phyloP scores from a whole-genome alignment of 306 rosid species.

The Ziziphus jujuba region DNA sequence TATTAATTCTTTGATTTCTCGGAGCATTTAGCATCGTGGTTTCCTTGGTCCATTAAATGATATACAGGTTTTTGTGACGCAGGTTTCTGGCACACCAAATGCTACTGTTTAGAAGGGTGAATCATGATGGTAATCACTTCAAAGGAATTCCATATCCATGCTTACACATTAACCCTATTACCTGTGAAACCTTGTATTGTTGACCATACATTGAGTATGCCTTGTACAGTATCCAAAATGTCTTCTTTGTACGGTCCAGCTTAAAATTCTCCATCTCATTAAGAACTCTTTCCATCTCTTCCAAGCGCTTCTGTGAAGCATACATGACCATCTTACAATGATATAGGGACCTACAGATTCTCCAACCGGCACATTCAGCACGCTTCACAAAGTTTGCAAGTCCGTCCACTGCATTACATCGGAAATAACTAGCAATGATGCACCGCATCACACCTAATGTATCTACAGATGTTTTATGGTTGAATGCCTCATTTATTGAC shows the following conservation, averaged over 20 bases:
- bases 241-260: slow-evolving; percentile 37
- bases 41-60: slow-evolving; percentile 15
- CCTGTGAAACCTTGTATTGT: slow-evolving; percentile 53
- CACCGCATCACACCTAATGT: slow-evolving; percentile 37
- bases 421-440: slow-evolving; percentile 59
- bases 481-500: slow-evolving; percentile 70
- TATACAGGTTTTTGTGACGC: slow-evolving; percentile 19
- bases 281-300: slow-evolving; percentile 63
- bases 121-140: slow-evolving; percentile 40
- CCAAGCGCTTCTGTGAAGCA: slow-evolving; percentile 49
- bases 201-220: slow-evolving; percentile 49
- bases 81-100: slow-evolving; percentile 19
- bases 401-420: slow-evolving; percentile 58
- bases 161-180: slow-evolving; percentile 70
- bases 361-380: slow-evolving; percentile 71
- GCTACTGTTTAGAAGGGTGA: slow-evolving; percentile 19
- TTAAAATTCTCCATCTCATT: slow-evolving; percentile 55
- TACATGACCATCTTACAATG: slow-evolving; percentile 83
- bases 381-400: slow-evolving; percentile 55
- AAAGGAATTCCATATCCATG: slow-evolving; percentile 62
- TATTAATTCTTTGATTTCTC: neutral
- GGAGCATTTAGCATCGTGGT: slow-evolving; percentile 13
- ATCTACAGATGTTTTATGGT: slow-evolving; percentile 38
- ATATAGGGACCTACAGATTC: slow-evolving; percentile 58
- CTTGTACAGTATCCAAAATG: slow-evolving; percentile 65